Evolutionary conservation across 129 eudicot genomes (phyloP).

Genomic region (Calendula officinalis): DNA sequence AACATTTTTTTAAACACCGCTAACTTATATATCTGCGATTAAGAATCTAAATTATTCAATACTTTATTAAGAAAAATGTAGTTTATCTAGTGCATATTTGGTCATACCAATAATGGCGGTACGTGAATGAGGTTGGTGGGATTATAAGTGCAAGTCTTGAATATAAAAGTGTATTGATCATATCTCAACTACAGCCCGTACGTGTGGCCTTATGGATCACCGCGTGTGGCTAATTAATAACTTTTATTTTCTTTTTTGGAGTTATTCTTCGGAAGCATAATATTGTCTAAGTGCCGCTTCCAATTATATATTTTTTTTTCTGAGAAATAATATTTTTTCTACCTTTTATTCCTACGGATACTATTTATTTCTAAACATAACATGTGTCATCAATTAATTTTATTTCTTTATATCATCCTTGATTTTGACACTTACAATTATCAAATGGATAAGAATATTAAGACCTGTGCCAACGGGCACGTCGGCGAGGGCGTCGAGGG

Average conservation of each 20-base stretch:
- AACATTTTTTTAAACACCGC: too few relatives aligned
- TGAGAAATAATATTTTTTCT: too few relatives aligned
- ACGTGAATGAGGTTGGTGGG: slow-evolving; percentile 35
- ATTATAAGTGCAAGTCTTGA: slow-evolving; percentile 16
- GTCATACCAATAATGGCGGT: slow-evolving; percentile 20
- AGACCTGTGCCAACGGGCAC: too few relatives aligned
- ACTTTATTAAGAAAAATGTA: not conserved
- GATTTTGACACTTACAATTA: too few relatives aligned
- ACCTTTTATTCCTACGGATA: too few relatives aligned
- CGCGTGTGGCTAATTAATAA: slow-evolving; percentile 5
- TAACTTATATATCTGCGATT: too few relatives aligned
- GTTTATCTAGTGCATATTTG: slow-evolving; percentile 19
- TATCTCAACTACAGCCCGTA: slow-evolving; percentile 18
- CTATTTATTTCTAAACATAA: too few relatives aligned
- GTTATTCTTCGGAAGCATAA: not conserved
- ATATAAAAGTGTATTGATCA: slow-evolving; percentile 19
- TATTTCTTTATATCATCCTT: too few relatives aligned
- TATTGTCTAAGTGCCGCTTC: not conserved
- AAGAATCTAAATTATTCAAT: too few relatives aligned
- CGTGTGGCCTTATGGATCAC: slow-evolving; percentile 22
- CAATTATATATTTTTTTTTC: not conserved
- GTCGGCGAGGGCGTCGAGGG: too few relatives aligned
- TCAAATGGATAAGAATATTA: too few relatives aligned
- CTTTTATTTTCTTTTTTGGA: not conserved
- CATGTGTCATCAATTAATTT: too few relatives aligned